Evolutionary conservation across 1,139 yeast genomes (phyloP).

Genomic region (Suzukiozyma palmioleophila): DNA sequence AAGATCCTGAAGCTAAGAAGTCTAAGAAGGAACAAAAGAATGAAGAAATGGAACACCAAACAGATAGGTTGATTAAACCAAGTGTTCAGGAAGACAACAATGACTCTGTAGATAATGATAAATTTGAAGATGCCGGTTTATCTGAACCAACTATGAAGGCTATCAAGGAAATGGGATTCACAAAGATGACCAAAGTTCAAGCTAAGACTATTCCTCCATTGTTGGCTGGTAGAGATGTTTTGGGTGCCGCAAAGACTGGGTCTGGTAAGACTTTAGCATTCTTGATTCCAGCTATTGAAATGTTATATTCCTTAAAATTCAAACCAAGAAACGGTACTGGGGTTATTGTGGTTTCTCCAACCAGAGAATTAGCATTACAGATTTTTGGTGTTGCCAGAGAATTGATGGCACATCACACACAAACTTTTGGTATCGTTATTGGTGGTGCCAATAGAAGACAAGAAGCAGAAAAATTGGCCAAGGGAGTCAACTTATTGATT

Average conservation of each 20-base stretch:
- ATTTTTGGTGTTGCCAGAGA: conserved; percentile 96
- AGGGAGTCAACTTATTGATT: conserved; percentile 89
- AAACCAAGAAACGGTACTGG: conserved; percentile 74
- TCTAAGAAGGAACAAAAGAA: conserved; percentile 16
- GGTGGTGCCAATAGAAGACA: conserved; percentile 98
- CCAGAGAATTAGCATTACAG: conserved; percentile 85
- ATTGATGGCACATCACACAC: conserved; percentile 85
- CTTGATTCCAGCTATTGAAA: conserved; percentile 89
- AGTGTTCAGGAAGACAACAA: conserved; percentile 29
- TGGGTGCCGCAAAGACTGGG: conserved; percentile 98
- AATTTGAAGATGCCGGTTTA: conserved; percentile 52
- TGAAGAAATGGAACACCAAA: conserved; percentile 14
- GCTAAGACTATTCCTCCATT: conserved; percentile 93
- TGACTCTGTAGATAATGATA: conserved; percentile 23
- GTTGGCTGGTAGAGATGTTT: conserved; percentile 90
- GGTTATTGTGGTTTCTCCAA: conserved; percentile 85
- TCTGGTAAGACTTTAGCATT: conserved; percentile 97
- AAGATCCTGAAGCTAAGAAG: conserved; percentile 35
- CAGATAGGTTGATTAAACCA: conserved; percentile 15
- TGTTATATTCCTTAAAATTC: conserved; percentile 70
- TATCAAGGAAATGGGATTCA: conserved; percentile 80
- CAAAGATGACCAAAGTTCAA: conserved; percentile 88
- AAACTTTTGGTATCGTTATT: conserved; percentile 92
- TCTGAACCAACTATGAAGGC: conserved; percentile 81
- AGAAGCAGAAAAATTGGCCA: conserved; percentile 88